Conservation (phyloP, 371 early-diverging fungal species). For the Zychaea mexicana region DNA sequence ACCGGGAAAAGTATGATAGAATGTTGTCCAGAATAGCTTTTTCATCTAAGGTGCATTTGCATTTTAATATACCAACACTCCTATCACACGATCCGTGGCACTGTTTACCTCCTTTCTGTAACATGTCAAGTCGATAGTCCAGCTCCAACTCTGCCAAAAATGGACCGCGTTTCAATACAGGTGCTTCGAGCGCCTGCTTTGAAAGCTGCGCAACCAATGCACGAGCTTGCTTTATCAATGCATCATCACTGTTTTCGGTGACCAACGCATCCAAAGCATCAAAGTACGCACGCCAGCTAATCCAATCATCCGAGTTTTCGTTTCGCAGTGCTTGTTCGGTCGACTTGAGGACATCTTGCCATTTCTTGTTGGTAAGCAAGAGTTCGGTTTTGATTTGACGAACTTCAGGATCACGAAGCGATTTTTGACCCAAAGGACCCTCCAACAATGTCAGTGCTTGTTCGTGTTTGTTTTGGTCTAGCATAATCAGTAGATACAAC, state of each 20-base stretch:
- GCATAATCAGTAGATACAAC: slow-evolving; percentile 68
- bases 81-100: not conserved
- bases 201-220: slow-evolving; percentile 39
- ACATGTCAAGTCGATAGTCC: slow-evolving; percentile 43
- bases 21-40: slow-evolving; percentile 43
- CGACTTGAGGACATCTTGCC: slow-evolving; percentile 38
- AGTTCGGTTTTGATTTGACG: slow-evolving; percentile 62
- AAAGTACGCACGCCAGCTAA: slow-evolving; percentile 64
- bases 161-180: slow-evolving; percentile 66
- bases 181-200: slow-evolving; percentile 32
- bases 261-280: slow-evolving; percentile 51
- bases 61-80: not conserved
- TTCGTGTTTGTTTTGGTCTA: slow-evolving; percentile 61
- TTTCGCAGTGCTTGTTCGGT: slow-evolving; percentile 43
- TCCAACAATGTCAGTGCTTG: slow-evolving; percentile 68
- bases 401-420: slow-evolving; percentile 68
- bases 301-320: slow-evolving; percentile 76
- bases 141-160: slow-evolving; percentile 77
- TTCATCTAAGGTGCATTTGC: slow-evolving; percentile 26
- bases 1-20: slow-evolving; percentile 61
- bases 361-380: slow-evolving; percentile 47
- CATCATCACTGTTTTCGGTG: slow-evolving; percentile 12
- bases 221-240: slow-evolving; percentile 39
- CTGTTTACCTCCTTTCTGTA: slow-evolving; percentile 9
- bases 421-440: slow-evolving; percentile 59